These are phyloP conservation scores for Parachaetomium inaequale DNA, from an alignment of 495 filamentous ascomycete species.

Conservation along the genomic window DNA sequence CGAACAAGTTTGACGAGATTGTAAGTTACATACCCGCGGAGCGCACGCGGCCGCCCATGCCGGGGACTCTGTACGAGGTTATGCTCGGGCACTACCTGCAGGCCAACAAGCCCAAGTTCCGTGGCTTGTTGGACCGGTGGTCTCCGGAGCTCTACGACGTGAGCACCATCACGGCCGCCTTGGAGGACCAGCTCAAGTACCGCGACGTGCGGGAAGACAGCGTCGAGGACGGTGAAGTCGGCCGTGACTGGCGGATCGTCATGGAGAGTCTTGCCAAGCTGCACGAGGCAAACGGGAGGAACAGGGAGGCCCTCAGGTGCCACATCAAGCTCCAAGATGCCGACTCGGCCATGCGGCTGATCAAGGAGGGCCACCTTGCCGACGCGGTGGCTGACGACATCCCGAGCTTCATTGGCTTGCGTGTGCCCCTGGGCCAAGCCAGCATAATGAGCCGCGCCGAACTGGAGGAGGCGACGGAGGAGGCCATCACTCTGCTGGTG, in stretches of 20 bases:
- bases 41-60: slow-evolving; percentile 71
- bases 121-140: slow-evolving; percentile 80
- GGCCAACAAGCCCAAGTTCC: slow-evolving; percentile 62
- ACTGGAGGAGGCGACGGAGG: slow-evolving; percentile 70
- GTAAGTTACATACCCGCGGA: slow-evolving; percentile 73
- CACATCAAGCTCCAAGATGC: slow-evolving; percentile 91
- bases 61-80: slow-evolving; percentile 78
- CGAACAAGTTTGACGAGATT: slow-evolving; percentile 83
- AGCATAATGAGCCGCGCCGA: slow-evolving; percentile 62
- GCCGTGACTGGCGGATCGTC: slow-evolving; percentile 79
- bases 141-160: slow-evolving; percentile 78
- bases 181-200: slow-evolving; percentile 70
- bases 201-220: slow-evolving; percentile 66
- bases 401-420: slow-evolving; percentile 78
- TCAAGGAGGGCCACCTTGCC: slow-evolving; percentile 77
- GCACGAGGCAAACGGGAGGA: slow-evolving; percentile 71
- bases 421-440: slow-evolving; percentile 71
- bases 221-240: slow-evolving; percentile 58
- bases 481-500: slow-evolving; percentile 83
- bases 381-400: slow-evolving; percentile 86
- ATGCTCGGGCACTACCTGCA: slow-evolving; percentile 82
- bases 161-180: slow-evolving; percentile 59
- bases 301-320: slow-evolving; percentile 76
- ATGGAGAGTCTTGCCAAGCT: slow-evolving; percentile 79
- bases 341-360: slow-evolving; percentile 79